Base-by-base conservation (phyloP, 2,329 filamentous ascomycete species). In the Cercospora sesami region DNA sequence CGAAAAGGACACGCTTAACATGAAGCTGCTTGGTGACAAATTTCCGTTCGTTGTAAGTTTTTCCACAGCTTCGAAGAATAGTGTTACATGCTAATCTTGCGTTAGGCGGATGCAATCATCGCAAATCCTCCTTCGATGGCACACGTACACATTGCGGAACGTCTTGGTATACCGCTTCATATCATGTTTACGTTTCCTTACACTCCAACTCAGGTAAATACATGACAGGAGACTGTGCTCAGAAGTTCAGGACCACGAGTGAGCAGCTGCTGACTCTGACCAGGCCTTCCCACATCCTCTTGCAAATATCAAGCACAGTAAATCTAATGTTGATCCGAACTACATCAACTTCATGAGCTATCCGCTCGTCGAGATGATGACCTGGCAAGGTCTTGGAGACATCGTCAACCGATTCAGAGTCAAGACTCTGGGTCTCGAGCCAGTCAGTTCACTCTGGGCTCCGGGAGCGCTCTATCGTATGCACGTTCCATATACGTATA, bases 281-380 rank as follows among this genome's bases (percentile, higher is more conserved):
- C 85, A 89, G 65, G 85, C 87, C 0, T 94, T 94, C 71, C 90
- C 91, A 0, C 91, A 94, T 76, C 91, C 92, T 0, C 78, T 94
- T 60, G 91, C 91, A 9, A 92, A 88, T 75, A 90, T 94, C 78
- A 91, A 90, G 75, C 70, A 74, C 3, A 67, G 71, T 14, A 86
- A 85, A 68, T 88, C 86, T 16, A 92, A 92, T 71, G 86, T 92
- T 8, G 90, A 93, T 73, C 83, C 86, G 1, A 87, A 87, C 21
- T 91, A 92, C 75, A 88, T 89, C 12, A 95, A 94, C 78, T 93
- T 92, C 75, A 92, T 94, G 77, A 90, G 87, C 1, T 95, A 94
- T 75, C 89, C 90, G 0, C 80, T 94, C 39, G 90, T 94, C 1
- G 91, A 94, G 76, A 90, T 92, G 70, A 92, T 94, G 82, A 85